These are phyloP conservation scores for Lobosporangium transversale DNA, from an alignment of 192 early-diverging fungal species.

Conservation along the genomic window DNA sequence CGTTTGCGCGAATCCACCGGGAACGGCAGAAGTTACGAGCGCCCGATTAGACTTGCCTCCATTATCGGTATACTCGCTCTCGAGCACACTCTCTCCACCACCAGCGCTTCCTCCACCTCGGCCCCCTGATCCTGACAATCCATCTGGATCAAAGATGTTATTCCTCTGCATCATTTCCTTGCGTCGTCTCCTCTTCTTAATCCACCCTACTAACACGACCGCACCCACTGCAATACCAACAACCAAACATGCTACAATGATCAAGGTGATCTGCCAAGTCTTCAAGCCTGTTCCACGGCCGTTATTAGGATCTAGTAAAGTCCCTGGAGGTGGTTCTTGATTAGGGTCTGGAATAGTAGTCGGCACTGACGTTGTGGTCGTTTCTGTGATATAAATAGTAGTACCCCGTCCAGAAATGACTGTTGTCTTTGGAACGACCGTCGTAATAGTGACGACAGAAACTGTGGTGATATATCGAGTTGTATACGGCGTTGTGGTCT, in stretches of 20 bases:
- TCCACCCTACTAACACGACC: not conserved
- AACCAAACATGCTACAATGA: conserved; percentile 21
- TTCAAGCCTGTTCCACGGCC: not conserved
- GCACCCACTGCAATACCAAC: conserved; percentile 6
- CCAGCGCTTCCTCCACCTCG: not conserved
- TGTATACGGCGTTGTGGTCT: conserved; percentile 30
- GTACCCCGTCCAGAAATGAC: conserved; percentile 25
- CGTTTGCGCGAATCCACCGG: no score
- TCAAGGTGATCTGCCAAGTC: conserved; percentile 32
- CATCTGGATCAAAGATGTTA: not conserved
- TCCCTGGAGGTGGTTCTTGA: conserved; percentile 12
- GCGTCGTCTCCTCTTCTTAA: conserved; percentile 13
- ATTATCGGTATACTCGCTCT: conserved; percentile 7
- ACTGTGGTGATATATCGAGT: conserved; percentile 36
- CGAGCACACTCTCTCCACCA: not conserved
- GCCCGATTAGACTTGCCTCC: conserved; percentile 17
- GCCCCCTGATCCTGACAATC: no score
- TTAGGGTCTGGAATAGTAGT: conserved; percentile 34
- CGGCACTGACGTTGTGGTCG: not conserved
- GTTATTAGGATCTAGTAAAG: not conserved
- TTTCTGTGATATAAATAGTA: conserved; percentile 28
- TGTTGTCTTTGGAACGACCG: conserved; percentile 23
- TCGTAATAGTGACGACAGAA: conserved; percentile 22
- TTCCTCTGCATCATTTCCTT: not conserved
- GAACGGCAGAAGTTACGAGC: not conserved